A percentile compares a stretch with the other conserved stretches of the same genome.
Evolutionary conservation across 257 asterid genomes (phyloP).

Genomic region (Solanum lignicaule): DNA sequence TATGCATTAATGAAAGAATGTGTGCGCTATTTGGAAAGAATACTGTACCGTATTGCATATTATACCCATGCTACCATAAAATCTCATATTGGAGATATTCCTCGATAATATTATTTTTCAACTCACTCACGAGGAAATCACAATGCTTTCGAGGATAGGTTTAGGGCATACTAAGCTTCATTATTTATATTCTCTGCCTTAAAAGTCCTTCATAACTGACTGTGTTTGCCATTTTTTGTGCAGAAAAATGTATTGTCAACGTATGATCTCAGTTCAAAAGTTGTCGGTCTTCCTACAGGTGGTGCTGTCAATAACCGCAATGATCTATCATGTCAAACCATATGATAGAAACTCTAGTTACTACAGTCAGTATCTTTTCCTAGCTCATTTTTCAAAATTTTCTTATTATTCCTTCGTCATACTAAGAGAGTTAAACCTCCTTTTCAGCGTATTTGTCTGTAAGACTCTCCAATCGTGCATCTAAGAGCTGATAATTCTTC

Average conservation of each 20-base stretch:
- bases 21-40: neutral
- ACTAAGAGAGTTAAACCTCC: neutral
- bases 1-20: neutral
- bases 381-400: neutral
- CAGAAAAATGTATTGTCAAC: conserved; percentile 56
- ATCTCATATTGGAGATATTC: neutral
- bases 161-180: neutral
- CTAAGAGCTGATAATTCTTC: neutral
- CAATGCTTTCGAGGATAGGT: neutral
- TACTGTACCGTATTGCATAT: neutral
- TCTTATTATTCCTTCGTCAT: neutral
- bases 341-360: neutral
- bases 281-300: conserved; percentile 29
- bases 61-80: neutral
- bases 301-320: conserved; percentile 3
- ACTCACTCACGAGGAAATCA: neutral
- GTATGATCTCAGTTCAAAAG: conserved; percentile 28
- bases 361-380: neutral
- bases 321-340: conserved; percentile 15
- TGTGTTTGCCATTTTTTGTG: conserved; percentile 7
- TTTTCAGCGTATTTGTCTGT: neutral
- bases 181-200: neutral
- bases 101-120: neutral
- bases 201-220: neutral
- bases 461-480: neutral